These are phyloP conservation scores for Haplosporangium sp. DNA, from an alignment of 371 early-diverging fungal genomes.

Conservation along the genomic window DNA sequence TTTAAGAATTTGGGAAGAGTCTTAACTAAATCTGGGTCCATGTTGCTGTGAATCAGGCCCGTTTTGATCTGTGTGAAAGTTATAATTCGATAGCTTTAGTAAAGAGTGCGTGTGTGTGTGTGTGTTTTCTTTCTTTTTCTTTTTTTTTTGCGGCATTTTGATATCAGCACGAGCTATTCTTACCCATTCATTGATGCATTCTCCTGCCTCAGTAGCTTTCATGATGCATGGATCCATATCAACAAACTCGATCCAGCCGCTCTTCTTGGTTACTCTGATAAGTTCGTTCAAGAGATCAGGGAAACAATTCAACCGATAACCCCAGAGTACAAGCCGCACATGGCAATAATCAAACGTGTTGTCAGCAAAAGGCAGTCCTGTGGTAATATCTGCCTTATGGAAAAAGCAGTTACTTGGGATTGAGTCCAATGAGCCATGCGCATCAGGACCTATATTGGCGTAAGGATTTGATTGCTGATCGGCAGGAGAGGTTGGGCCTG, in stretches of 20 bases:
- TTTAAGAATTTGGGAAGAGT: conserved; percentile 35
- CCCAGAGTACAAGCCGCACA: conserved; percentile 48
- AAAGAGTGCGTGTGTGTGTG: no score
- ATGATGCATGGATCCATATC: conserved; percentile 56
- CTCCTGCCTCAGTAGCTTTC: conserved; percentile 46
- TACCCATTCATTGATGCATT: conserved; percentile 54
- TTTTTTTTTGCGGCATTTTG: no score
- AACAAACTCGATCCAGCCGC: conserved; percentile 63
- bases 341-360: conserved; percentile 58
- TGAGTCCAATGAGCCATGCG: conserved; percentile 11
- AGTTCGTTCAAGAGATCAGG: conserved; percentile 55
- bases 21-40: conserved; percentile 51
- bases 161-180: not conserved
- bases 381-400: conserved; percentile 46
- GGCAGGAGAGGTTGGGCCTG: conserved; percentile 1
- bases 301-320: conserved; percentile 41
- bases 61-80: conserved; percentile 41
- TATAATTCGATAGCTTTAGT: not conserved
- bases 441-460: not conserved
- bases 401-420: conserved; percentile 56
- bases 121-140: no score
- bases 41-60: conserved; percentile 48
- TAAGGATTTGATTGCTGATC: not conserved
- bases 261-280: conserved; percentile 59
- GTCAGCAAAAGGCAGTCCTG: conserved; percentile 52